Base-by-base conservation (phyloP, 2,329 filamentous ascomycete genomes). In the Remersonia thermophila region DNA sequence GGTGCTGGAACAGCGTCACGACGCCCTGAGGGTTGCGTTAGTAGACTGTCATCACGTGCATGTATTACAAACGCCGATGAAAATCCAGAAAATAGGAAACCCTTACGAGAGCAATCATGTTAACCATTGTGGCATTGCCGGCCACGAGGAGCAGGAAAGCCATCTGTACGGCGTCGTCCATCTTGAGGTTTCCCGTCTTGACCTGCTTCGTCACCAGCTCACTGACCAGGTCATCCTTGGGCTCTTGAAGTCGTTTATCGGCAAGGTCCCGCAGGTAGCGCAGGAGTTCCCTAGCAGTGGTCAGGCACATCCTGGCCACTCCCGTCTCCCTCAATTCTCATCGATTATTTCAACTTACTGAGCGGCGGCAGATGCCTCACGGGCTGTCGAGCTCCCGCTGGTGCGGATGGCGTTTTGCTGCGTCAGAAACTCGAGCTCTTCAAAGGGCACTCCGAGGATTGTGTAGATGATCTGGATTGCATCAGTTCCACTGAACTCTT, bases 61-160 rank as follows among this genome's bases (percentile, higher is more conserved):
- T n/a, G 15, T 17, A 23, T 17, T 14, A n/a, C 7, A 17, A 15
- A 30, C 11, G 4, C 12, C 25, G 2, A 15, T n/a, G 4, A 6
- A 12, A 20, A 14, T 28, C 5, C n/a, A n/a, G n/a, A 11, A 5
- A 2, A 17, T 20, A 1, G 13, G 4, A 36, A 29, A 12, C 9
- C 4, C 51, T n/a, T 38, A 61, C 62, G 23, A 68, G 52, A 1
- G 58, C 55, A 38, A 69, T 68, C 60, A 65, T 69, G 46, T 61
- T 67, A 4, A 69, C 59, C 60, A 69, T 65, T 1, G 67, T 68
- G 0, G 66, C 67, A 27, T 69, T 71, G 2, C 66, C 66, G 0
- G 66, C 65, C 2, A 67, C 65, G 2, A 70, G 57, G 4, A 69
- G 52, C 7, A 70, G 49, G 46, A 69, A 69, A 0, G 65, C 62